These are phyloP conservation scores for Somion occarium DNA, from an alignment of 1,284 basidiomycete species.

Conservation along the genomic window DNA sequence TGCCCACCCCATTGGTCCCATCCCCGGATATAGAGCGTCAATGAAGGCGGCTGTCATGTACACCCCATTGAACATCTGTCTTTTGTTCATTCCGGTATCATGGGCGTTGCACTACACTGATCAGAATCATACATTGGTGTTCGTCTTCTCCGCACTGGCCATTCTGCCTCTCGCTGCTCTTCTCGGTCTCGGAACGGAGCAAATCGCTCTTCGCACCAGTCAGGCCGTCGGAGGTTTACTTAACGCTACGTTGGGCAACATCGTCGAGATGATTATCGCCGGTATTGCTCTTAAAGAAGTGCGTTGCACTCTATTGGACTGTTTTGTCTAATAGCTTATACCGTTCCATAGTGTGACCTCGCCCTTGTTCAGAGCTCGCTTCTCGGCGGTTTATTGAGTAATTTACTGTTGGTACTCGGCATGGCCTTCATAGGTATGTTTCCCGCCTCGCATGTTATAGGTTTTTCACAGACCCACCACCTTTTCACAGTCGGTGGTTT, in stretches of 20 bases:
- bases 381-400: slow-evolving; percentile 59
- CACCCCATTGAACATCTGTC: slow-evolving; percentile 40
- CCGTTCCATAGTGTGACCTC: slow-evolving; percentile 44
- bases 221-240: slow-evolving; percentile 56
- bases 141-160: slow-evolving; percentile 45
- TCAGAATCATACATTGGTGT: slow-evolving; percentile 46
- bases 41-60: slow-evolving; percentile 34
- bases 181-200: slow-evolving; percentile 63
- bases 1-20: slow-evolving; percentile 28
- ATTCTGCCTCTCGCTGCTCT: slow-evolving; percentile 51
- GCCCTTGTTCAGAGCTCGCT: slow-evolving; percentile 62
- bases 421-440: slow-evolving; percentile 46
- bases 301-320: slow-evolving; percentile 8
- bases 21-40: slow-evolving; percentile 33
- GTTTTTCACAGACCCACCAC: neutral
- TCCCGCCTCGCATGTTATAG: neutral
- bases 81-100: slow-evolving; percentile 49
- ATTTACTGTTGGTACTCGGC: slow-evolving; percentile 64
- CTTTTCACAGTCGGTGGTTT: slow-evolving; percentile 46
- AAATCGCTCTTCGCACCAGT: slow-evolving; percentile 51
- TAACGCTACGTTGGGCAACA: slow-evolving; percentile 61
- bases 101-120: slow-evolving; percentile 56
- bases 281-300: slow-evolving; percentile 37
- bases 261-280: slow-evolving; percentile 48
- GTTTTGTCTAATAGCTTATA: neutral